Conservation (phyloP, 306 rosid species). For the Canavalia ensiformis region DNA sequence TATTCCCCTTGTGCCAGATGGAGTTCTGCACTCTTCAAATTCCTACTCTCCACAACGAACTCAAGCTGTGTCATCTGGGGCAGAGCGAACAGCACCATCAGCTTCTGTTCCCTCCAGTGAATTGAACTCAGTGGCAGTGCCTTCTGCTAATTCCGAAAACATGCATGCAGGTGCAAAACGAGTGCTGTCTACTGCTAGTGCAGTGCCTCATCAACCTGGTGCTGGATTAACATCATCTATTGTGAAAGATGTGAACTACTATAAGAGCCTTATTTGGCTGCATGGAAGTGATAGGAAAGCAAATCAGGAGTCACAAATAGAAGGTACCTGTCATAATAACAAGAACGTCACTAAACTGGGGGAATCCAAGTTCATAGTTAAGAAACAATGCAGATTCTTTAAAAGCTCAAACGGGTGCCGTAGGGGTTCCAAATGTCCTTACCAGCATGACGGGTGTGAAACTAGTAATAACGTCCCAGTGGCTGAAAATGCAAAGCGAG, state of each 20-base stretch:
- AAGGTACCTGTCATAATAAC: slow-evolving; percentile 51
- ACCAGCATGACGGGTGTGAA: slow-evolving; percentile 60
- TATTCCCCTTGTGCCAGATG: slow-evolving; percentile 39
- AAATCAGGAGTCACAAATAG: slow-evolving; percentile 54
- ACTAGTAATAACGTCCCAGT: slow-evolving; percentile 35
- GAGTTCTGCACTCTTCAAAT: background rate
- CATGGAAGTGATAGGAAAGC: slow-evolving; percentile 67
- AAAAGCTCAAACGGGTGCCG: slow-evolving; percentile 70
- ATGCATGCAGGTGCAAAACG: slow-evolving; percentile 39
- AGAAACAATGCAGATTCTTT: slow-evolving; percentile 71
- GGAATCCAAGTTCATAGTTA: slow-evolving; percentile 53
- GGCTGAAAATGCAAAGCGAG: slow-evolving; percentile 61
- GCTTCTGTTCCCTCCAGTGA: slow-evolving; percentile 38
- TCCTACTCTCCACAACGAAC: too few relatives aligned
- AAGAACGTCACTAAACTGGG: slow-evolving; percentile 49
- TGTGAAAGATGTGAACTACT: slow-evolving; percentile 68
- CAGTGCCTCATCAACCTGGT: slow-evolving; percentile 41
- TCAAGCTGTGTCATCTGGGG: slow-evolving; percentile 30
- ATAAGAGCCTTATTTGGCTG: slow-evolving; percentile 70
- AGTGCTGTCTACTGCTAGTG: slow-evolving; percentile 38
- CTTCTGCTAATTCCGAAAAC: slow-evolving; percentile 30
- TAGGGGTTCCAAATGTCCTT: slow-evolving; percentile 66
- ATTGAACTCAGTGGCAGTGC: slow-evolving; percentile 28
- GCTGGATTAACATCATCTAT: slow-evolving; percentile 29
- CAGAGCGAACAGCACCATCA: slow-evolving; percentile 38